Percentiles rank a stretch among this genome's conserved stretches.
These are phyloP conservation scores for Cyclaneusma minus DNA, from an alignment of 2,329 filamentous ascomycete species.

Conservation along the genomic window DNA sequence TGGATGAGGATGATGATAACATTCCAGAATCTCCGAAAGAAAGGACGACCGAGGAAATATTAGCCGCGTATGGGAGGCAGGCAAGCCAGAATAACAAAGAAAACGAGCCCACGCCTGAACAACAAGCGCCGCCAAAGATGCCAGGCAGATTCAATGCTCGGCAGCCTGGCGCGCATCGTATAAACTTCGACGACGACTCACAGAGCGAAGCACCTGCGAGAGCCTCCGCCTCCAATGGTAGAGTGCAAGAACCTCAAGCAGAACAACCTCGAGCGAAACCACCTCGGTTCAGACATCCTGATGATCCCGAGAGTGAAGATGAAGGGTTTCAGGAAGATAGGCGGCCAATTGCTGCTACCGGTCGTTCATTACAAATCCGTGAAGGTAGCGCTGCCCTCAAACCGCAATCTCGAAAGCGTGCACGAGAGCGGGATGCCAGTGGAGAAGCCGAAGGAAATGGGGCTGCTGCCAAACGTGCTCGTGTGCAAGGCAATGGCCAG, in stretches of 20 bases:
- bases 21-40: conserved; percentile 1
- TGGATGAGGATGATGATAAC: no score
- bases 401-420: conserved; percentile 1
- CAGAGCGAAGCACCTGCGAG: conserved; percentile 2
- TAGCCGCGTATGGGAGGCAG: conserved; percentile 2
- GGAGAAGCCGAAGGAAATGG: conserved; percentile 11
- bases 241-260: conserved; percentile 3
- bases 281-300: neutral
- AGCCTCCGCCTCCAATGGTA: conserved; percentile 1
- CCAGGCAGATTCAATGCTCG: conserved; percentile 9
- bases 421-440: conserved; percentile 1
- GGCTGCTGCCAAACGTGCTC: conserved; percentile 7
- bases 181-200: conserved; percentile 7
- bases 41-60: conserved; percentile 5
- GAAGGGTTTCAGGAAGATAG: conserved; percentile 9
- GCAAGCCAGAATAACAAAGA: conserved; percentile 15
- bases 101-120: conserved; percentile 8
- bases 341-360: conserved; percentile 9
- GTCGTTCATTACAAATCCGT: neutral
- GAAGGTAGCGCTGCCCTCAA: conserved; percentile 2
- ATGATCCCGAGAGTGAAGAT: conserved; percentile 6
- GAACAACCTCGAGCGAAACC: neutral
- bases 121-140: neutral
- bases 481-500: no score
- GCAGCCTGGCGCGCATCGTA: conserved; percentile 8